Conservation (phyloP, 306 rosid species). For the Gynostemma pentaphyllum region DNA sequence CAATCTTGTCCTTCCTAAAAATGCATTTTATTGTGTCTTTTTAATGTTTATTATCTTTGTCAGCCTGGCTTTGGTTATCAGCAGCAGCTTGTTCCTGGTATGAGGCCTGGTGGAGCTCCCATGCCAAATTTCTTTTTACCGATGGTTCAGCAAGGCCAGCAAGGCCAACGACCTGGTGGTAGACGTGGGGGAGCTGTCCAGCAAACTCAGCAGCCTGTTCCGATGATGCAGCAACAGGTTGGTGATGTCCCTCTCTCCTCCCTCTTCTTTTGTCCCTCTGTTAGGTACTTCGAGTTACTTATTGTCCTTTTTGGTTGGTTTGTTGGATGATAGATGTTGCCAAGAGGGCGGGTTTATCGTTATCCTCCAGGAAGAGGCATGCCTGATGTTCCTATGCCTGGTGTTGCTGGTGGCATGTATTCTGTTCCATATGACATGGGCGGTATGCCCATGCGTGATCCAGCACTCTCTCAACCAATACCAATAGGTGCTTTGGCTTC, state of each 20-base stretch:
- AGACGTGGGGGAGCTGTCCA: constrained; percentile 27
- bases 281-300: neutral
- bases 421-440: constrained; percentile 29
- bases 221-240: constrained; percentile 25
- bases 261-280: neutral
- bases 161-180: constrained; percentile 25
- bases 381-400: constrained; percentile 21
- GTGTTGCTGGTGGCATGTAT: constrained; percentile 29
- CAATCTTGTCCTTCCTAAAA: neutral
- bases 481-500: constrained; percentile 25
- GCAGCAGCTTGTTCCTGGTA: constrained; percentile 29
- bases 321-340: constrained; percentile 18
- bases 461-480: constrained; percentile 19
- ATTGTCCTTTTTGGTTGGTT: neutral
- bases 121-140: constrained; percentile 30
- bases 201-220: constrained; percentile 23
- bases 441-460: constrained; percentile 23
- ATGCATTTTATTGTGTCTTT: neutral
- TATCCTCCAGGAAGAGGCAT: constrained; percentile 22
- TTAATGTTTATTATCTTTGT: neutral
- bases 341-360: constrained; percentile 27
- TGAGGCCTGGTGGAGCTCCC: constrained; percentile 21
- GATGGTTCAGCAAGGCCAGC: constrained; percentile 26
- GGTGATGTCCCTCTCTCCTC: neutral
- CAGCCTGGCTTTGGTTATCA: constrained; percentile 31